These are phyloP conservation scores for Arthrobotrys sinensis DNA, from an alignment of 2,329 filamentous ascomycete genomes.

Conservation along the genomic window DNA sequence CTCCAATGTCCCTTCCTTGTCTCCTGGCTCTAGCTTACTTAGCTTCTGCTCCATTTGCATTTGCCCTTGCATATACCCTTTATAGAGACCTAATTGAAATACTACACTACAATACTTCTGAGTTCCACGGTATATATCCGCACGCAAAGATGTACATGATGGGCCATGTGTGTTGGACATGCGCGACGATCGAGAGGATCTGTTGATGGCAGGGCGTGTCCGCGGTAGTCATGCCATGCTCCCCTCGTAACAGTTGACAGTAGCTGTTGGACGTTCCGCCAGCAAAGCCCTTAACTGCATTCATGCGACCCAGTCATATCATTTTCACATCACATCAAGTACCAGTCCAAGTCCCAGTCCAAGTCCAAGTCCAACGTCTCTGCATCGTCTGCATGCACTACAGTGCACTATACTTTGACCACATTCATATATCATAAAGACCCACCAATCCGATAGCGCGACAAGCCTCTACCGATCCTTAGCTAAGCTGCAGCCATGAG, in stretches of 20 bases:
- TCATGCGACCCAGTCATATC: conserved; percentile 4
- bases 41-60: no score
- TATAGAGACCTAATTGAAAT: conserved; percentile 18
- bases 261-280: not conserved
- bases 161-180: no score
- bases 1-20: not conserved
- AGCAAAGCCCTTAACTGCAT: not conserved
- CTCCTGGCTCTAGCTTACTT: no score
- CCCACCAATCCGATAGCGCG: conserved; percentile 34
- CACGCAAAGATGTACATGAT: no score
- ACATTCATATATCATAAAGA: conserved; percentile 13
- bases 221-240: no score
- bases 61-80: conserved; percentile 23
- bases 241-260: no score
- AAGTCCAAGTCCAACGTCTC: conserved; percentile 3
- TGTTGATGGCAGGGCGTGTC: no score
- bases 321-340: not conserved
- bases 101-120: not conserved
- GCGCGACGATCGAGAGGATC: no score
- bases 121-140: no score
- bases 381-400: conserved; percentile 14
- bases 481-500: conserved; percentile 30
- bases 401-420: conserved; percentile 3
- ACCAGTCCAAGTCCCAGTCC: no score
- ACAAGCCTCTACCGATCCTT: conserved; percentile 30